These are phyloP conservation scores for Capronia coronata DNA, from an alignment of 2,329 filamentous ascomycete species.

Conservation along the genomic window DNA sequence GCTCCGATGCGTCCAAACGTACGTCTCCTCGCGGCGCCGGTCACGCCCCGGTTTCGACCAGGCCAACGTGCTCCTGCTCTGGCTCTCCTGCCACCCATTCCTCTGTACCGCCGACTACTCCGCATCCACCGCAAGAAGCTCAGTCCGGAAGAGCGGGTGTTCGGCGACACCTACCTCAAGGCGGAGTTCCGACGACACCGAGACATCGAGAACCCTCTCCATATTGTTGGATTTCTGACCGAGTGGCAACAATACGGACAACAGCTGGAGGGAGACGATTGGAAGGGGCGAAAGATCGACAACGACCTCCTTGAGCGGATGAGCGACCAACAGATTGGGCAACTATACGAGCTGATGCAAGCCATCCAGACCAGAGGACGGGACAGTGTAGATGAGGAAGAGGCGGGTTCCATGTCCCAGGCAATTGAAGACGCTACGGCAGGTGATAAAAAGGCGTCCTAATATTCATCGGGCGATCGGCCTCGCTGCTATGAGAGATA, in stretches of 20 bases:
- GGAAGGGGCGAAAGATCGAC: constrained; percentile 80
- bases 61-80: constrained; percentile 39
- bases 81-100: constrained; percentile 78
- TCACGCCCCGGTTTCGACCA: constrained; percentile 17
- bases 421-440: constrained; percentile 27
- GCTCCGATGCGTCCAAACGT: constrained; percentile 20
- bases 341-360: constrained; percentile 91
- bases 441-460: constrained; percentile 9
- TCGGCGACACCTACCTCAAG: constrained; percentile 92
- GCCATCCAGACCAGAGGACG: constrained; percentile 57
- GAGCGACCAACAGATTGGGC: constrained; percentile 91
- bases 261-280: constrained; percentile 76
- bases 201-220: constrained; percentile 79
- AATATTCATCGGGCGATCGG: too few species aligned
- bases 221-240: constrained; percentile 90
- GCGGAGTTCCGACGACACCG: constrained; percentile 82
- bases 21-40: constrained; percentile 22
- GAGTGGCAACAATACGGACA: constrained; percentile 97
- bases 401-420: constrained; percentile 29
- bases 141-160: constrained; percentile 63
- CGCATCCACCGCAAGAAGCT: constrained; percentile 78
- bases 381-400: constrained; percentile 43
- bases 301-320: constrained; percentile 68
- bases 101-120: constrained; percentile 79
- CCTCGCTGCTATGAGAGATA: too few species aligned